Base-by-base conservation (phyloP, 768 basidiomycete genomes). In the Boletus rubescentipes region DNA sequence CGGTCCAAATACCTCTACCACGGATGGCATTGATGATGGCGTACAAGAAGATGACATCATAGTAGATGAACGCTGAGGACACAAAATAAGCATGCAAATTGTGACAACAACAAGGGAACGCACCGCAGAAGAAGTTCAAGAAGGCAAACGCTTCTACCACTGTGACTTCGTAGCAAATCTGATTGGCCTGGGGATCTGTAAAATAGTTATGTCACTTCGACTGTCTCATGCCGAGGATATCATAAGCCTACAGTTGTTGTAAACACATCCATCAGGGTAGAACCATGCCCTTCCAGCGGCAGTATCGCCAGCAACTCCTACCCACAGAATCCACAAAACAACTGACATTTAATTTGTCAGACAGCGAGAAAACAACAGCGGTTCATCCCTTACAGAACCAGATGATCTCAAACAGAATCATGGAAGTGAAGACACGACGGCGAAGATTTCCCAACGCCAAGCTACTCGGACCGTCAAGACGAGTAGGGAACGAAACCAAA, bases 21-120 rank as follows among this genome's bases (percentile, higher is more conserved):
- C 53, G 59, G 23, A 64, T 46, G 16, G 58, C 59, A 11, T 45
- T 55, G 53, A 66, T 59, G 39, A 66, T 60, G 42, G 60, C 65
- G 31, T 59, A 67, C 40, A 64, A 41, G 23, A 69, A 30, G 18
- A 62, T 40, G 35, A 56, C 47, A 38, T 58, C 61, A 26, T 54
- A 60, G 50, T 67, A 70, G 9, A 67, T 32, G 46, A 70, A 64
- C 15, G 58, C 68, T 66, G 18, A 35, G n/a, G 32, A 37, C 10
- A 26, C 5, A 21, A 18, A 23, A 21, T 15, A 23, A 31, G 15
- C 7, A 31, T 51, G 11, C 9, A 18, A 16, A 35, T 35, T 20
- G 3, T 15, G 26, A 29, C 35, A 36, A n/a, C 18, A 37, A 16
- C 11, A 10, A 49, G 30, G 26, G n/a, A 37, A 5, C 66, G 3